phyloP scores from a whole-genome alignment of 805 yeast genomes.

The Priceomyces melissophilus region DNA sequence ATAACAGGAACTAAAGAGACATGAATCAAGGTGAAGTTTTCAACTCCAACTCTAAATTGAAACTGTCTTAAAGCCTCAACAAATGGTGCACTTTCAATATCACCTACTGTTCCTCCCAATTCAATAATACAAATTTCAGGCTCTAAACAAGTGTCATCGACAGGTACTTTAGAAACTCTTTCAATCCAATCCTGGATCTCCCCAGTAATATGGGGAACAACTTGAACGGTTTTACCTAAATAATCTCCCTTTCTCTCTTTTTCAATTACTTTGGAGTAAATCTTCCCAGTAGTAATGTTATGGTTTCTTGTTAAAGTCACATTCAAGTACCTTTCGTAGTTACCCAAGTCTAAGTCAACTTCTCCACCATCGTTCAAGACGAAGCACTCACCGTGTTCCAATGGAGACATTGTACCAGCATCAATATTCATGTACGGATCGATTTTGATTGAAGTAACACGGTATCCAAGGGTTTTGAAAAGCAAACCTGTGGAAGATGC shows the following conservation, averaged over 20 bases:
- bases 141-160: conserved; percentile 78
- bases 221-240: conserved; percentile 98
- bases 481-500: conserved; percentile 97
- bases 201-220: conserved; percentile 95
- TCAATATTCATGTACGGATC: conserved; percentile 99
- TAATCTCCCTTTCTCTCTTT: conserved; percentile 96
- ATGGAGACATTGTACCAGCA: conserved; percentile 99
- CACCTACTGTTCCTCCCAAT: conserved; percentile 99
- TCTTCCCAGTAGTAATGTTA: conserved; percentile 97
- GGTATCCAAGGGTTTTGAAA: conserved; percentile 87
- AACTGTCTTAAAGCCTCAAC: conserved; percentile 99
- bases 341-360: conserved; percentile 96
- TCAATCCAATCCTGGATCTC: conserved; percentile 99
- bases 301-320: conserved; percentile 91
- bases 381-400: conserved; percentile 98
- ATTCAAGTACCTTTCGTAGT: conserved; percentile 94
- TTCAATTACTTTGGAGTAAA: conserved; percentile 90
- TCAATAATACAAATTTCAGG: conserved; percentile 98
- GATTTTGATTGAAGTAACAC: conserved; percentile 95
- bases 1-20: conserved; percentile 97
- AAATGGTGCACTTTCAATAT: conserved; percentile 97
- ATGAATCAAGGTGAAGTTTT: conserved; percentile 92
- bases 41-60: conserved; percentile 93
- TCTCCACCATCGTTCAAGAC: conserved; percentile 99
- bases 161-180: conserved; percentile 86